Conservation (phyloP, 2,329 filamentous ascomycete species). For the Salinomyces thailandicus region DNA sequence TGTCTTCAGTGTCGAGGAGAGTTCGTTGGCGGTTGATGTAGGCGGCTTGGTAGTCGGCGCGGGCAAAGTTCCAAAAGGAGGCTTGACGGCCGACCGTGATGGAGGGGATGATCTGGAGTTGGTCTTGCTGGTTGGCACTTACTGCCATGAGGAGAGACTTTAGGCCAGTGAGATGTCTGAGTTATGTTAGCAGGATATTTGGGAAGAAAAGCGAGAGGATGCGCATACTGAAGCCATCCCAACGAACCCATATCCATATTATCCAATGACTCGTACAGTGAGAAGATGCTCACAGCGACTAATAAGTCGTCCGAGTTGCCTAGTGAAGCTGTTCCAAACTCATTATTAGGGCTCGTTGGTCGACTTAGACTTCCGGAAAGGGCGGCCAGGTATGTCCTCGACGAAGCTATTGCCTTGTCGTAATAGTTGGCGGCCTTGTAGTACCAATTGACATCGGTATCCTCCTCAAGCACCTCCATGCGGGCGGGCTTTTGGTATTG, state of each 20-base stretch:
- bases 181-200: too few species aligned
- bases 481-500: slow-evolving; percentile 38
- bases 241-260: slow-evolving; percentile 50
- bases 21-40: slow-evolving; percentile 51
- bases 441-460: slow-evolving; percentile 44
- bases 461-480: slow-evolving; percentile 43
- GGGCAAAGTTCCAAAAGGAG: slow-evolving; percentile 59
- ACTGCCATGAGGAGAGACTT: slow-evolving; percentile 48
- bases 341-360: slow-evolving; percentile 13
- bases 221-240: background rate
- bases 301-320: slow-evolving; percentile 49
- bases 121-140: slow-evolving; percentile 16
- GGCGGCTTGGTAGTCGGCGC: slow-evolving; percentile 30
- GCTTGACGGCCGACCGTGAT: slow-evolving; percentile 48
- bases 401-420: slow-evolving; percentile 36
- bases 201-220: too few species aligned
- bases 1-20: slow-evolving; percentile 50
- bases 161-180: slow-evolving; percentile 52
- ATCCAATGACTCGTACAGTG: slow-evolving; percentile 56
- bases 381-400: slow-evolving; percentile 38
- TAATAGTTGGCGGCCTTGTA: slow-evolving; percentile 53
- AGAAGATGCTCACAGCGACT: slow-evolving; percentile 55
- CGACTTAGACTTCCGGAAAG: slow-evolving; percentile 20
- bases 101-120: slow-evolving; percentile 33
- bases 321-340: slow-evolving; percentile 15